Base-by-base conservation (phyloP, 345 rosid genomes). In the Citrus maxima region DNA sequence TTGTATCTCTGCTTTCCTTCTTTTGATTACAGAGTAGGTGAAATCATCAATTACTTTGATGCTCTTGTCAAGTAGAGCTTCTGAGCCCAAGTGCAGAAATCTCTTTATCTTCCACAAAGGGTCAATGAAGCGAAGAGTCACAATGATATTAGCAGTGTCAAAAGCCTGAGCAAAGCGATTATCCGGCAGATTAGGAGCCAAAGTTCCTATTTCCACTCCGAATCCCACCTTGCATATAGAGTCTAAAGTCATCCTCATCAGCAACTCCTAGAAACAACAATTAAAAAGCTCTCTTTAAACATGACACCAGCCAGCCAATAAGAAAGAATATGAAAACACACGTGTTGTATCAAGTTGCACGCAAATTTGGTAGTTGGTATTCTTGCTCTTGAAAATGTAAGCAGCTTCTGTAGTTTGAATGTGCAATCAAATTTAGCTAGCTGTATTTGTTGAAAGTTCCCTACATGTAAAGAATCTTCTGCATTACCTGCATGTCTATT, bases 221-320 rank as follows among this genome's bases (percentile, higher is more conserved):
- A 93, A 95, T 58, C 99, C 99, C 56, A 95, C 98, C 80, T 92
- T 93, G 84, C 98, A 95, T 81, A 93, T 95, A 27, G 98, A 95
- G 83, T 92, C 99, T 77, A 91, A 75, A 8, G 99, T 93, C 99
- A 95, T 89, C 87, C 98, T 90, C 98, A 92, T 93, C 80, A 93
- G 73, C 77, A 93, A 66, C 61, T 92, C 97, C 99, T 95, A 42
- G 1, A 66, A 61, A 71, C 70, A 37, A 55, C 38, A 40, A 56
- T 24, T 34, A 10, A 25, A n/a, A 67, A 65, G 18, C 3, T 19
- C 28, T 3, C 40, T 65, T 76, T n/a, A 51, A 63, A 65, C 60
- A 66, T 66, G 25, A 32, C 24, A 76, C 16, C 24, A 13, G 35
- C 46, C 35, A 22, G 51, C 71, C 63, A 30, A 38, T 35, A 4